Evolutionary conservation across 805 yeast species (phyloP).

Genomic region (Yamadazyma insecticola): DNA sequence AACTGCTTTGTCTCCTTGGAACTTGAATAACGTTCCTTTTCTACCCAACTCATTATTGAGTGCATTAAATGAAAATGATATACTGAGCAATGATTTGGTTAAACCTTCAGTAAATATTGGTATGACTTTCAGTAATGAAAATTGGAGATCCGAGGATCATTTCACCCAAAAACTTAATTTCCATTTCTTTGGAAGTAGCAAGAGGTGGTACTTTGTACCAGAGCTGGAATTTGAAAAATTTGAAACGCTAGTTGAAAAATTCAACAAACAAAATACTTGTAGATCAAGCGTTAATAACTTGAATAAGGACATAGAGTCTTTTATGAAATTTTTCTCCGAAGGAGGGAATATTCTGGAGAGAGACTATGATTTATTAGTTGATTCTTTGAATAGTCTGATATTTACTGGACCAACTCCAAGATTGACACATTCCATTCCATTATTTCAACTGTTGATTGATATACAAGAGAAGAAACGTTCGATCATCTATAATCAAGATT

Average conservation of each 20-base stretch:
- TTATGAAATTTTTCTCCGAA: not conserved
- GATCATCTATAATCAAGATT: slow-evolving; percentile 29
- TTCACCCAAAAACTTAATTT: slow-evolving; percentile 50
- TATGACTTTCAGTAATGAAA: slow-evolving; percentile 49
- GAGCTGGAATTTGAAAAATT: slow-evolving; percentile 50
- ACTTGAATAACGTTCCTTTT: slow-evolving; percentile 50
- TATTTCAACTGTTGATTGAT: slow-evolving; percentile 20
- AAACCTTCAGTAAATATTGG: slow-evolving; percentile 46
- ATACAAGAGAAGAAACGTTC: slow-evolving; percentile 11
- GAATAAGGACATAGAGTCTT: not conserved
- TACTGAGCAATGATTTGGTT: slow-evolving; percentile 40
- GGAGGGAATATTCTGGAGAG: no score
- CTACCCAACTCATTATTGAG: slow-evolving; percentile 46
- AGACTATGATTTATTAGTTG: no score
- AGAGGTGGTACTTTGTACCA: slow-evolving; percentile 61
- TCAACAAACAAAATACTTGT: not conserved
- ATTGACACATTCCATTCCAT: slow-evolving; percentile 20
- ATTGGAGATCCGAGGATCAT: slow-evolving; percentile 62
- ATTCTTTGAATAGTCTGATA: no score
- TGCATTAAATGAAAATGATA: slow-evolving; percentile 35
- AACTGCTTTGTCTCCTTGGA: slow-evolving; percentile 46
- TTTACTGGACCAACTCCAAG: no score
- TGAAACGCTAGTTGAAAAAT: slow-evolving; percentile 16
- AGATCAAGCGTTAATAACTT: not conserved
- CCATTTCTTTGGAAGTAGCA: slow-evolving; percentile 51